A percentile compares a stretch with the other conserved stretches of the same genome.
Evolutionary conservation across 1,284 basidiomycete genomes (phyloP).

Genomic region (Cutaneotrichosporon sp.): DNA sequence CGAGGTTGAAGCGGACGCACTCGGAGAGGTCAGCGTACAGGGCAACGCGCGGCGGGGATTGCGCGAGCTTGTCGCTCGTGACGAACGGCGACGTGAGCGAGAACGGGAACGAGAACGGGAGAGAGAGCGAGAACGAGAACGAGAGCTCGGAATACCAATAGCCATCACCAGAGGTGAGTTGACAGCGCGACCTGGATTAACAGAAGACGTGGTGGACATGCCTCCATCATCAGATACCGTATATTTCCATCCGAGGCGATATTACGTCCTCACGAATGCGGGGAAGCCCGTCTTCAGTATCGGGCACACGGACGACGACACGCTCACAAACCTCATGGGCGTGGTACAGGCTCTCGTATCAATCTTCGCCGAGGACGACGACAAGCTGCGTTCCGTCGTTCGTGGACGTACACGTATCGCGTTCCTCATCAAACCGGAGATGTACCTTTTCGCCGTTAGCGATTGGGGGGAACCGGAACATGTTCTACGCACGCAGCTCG

Average conservation of each 20-base stretch:
- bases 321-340: constrained; percentile 77
- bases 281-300: constrained; percentile 90
- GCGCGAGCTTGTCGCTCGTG: constrained; percentile 15
- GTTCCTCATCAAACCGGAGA: constrained; percentile 77
- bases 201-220: constrained; percentile 5
- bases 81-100: constrained; percentile 3
- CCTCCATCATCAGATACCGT: background rate
- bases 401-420: constrained; percentile 71
- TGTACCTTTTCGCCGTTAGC: constrained; percentile 88
- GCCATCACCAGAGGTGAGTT: constrained; percentile 7
- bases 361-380: constrained; percentile 74
- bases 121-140: background rate
- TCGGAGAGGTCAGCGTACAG: constrained; percentile 3
- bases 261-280: constrained; percentile 89
- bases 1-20: constrained; percentile 6
- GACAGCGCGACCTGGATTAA: background rate
- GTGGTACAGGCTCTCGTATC: constrained; percentile 94
- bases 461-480: constrained; percentile 92
- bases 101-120: background rate
- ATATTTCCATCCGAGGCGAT: constrained; percentile 59
- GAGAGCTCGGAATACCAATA: background rate
- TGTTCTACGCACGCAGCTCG: constrained; percentile 86
- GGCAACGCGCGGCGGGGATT: constrained; percentile 13
- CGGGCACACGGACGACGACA: constrained; percentile 55
- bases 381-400: constrained; percentile 64